Percentiles rank a stretch among this genome's conserved stretches.
These are phyloP conservation scores for Crucihimalaya himalaica DNA, from an alignment of 345 rosid species.

Conservation along the genomic window DNA sequence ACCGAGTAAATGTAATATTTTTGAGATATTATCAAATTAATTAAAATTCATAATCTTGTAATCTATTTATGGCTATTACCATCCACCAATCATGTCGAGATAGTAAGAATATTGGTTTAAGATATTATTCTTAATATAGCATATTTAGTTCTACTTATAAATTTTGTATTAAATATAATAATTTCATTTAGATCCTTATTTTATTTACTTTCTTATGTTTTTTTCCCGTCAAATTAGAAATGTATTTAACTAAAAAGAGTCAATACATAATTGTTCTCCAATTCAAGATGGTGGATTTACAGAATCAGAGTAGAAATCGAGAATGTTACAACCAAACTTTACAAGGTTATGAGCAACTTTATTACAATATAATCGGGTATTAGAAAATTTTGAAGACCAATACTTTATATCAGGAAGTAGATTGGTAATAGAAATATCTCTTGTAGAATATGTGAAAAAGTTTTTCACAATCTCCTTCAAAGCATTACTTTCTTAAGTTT, in stretches of 20 bases:
- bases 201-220: not conserved
- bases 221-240: not conserved
- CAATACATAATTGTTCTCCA: too few species aligned
- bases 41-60: not conserved
- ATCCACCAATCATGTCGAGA: not conserved
- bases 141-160: not conserved
- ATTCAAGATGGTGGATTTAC: too few species aligned
- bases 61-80: not conserved
- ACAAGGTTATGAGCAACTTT: too few species aligned
- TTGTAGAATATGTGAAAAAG: too few species aligned
- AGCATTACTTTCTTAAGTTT: not conserved
- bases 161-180: not conserved
- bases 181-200: not conserved
- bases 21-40: constrained; percentile 1
- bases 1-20: constrained; percentile 12
- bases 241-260: too few species aligned
- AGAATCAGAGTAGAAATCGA: too few species aligned
- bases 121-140: not conserved
- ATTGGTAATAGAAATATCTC: too few species aligned
- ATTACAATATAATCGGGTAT: too few species aligned
- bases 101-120: not conserved
- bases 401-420: too few species aligned
- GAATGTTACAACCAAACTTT: too few species aligned
- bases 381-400: too few species aligned
- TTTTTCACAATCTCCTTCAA: too few species aligned